Base-by-base conservation (phyloP, 805 yeast species). In the Ogataea salicorniae region DNA sequence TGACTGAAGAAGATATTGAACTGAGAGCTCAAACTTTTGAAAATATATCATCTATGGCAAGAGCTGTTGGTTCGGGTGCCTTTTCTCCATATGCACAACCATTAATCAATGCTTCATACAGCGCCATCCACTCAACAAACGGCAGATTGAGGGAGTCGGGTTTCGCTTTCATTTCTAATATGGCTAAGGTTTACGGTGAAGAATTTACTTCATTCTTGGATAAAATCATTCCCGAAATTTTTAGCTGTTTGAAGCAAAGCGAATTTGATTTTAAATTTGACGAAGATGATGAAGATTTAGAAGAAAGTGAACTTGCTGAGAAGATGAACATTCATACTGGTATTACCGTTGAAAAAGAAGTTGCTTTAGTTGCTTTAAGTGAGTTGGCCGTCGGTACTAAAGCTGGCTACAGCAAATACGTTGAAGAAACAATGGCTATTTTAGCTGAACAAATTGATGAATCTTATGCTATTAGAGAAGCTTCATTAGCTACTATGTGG, bases 91-190 rank as follows among this genome's bases (percentile, higher is more conserved):
- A 79, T 65, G 96, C 97, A 44, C 83, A 83, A 63, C 92, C 96
- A 23, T 77, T 91, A 65, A 87, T 90, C 57, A 86, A 87, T 63
- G 88, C 97, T 50, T 91, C 97, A 29, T 85, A 88, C 63, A 74
- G 74, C 48, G 83, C 95, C 46, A 77, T 92, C 57, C 76, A 80
- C 55, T 80, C 92, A 34, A 86, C 84, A 47, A 83, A 84, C 65
- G 79, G 91, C 39, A 80, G 96, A 72, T 79, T 94, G 59, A 84
- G 96, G 74, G 99, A 94, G 71, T 80, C 96, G 47, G 96, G 96
- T 42, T 92, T 88, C 58, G 88, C 96, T 13, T 90, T 94, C 68
- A 82, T 94, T 69, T 83, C 95, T 47, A 87, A 87, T 70, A 80
- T 92, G 83, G 96, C 98, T 49, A 87, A 87, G 72, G 96, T 94